A percentile compares a stretch with the other conserved stretches of the same genome.
phyloP scores from a whole-genome alignment of 805 yeast species.

The Schwanniomyces vanrijiae region DNA sequence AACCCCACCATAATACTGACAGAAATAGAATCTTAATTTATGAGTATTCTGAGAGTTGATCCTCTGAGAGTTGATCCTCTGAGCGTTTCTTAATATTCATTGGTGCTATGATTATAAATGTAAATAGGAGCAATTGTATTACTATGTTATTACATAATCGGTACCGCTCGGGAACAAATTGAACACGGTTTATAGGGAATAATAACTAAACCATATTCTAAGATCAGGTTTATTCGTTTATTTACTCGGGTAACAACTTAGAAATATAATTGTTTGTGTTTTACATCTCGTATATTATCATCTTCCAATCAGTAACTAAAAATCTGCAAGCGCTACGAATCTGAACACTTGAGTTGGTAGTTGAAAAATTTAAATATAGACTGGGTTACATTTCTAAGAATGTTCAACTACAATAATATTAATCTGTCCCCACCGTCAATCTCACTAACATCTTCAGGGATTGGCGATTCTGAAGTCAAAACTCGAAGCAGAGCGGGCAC shows the following conservation, averaged over 20 bases:
- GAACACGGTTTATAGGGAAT: constrained; percentile 1
- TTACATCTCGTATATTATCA: not conserved
- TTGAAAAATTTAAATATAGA: not conserved
- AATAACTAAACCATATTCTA: not conserved
- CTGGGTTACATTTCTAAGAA: constrained; percentile 1
- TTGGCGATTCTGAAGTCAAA: constrained; percentile 23
- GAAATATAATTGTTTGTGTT: not conserved
- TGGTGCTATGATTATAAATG: too few relatives aligned
- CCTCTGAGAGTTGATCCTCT: too few relatives aligned
- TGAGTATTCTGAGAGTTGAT: too few relatives aligned
- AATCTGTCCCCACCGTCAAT: constrained; percentile 34
- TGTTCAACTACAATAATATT: constrained; percentile 7
- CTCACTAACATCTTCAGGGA: constrained; percentile 28
- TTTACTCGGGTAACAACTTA: not conserved
- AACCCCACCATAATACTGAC: too few relatives aligned
- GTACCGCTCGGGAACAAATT: constrained; percentile 1
- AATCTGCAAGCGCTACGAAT: not conserved
- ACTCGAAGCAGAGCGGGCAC: constrained; percentile 78
- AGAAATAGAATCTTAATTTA: too few relatives aligned
- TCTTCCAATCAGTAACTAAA: not conserved
- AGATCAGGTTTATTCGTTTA: not conserved
- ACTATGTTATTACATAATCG: constrained; percentile 1
- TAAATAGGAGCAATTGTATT: constrained; percentile 2
- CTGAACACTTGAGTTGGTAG: not conserved
- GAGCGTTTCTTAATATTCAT: too few relatives aligned